Conservation (phyloP, 2,329 filamentous ascomycete species). For the Drechslerella dactyloides region DNA sequence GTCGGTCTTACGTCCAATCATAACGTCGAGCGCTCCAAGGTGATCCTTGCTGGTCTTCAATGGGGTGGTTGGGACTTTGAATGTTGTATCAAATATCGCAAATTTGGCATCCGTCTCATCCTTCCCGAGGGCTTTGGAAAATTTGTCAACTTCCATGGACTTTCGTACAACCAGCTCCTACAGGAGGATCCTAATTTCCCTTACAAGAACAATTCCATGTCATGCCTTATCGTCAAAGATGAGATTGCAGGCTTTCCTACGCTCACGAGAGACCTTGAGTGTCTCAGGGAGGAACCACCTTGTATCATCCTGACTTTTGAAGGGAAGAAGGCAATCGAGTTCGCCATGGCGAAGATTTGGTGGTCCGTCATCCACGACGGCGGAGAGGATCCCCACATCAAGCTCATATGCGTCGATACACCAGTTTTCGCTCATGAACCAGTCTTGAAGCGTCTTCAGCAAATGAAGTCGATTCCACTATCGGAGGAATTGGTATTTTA, state of each 20-base stretch:
- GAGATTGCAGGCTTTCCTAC: slow-evolving; percentile 68
- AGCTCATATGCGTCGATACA: slow-evolving; percentile 69
- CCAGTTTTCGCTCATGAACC: slow-evolving; percentile 74
- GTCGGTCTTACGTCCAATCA: slow-evolving; percentile 54
- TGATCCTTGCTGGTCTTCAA: slow-evolving; percentile 55
- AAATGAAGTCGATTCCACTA: slow-evolving; percentile 65
- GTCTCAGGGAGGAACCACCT: slow-evolving; percentile 61
- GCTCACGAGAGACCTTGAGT: slow-evolving; percentile 63
- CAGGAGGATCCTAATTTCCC: slow-evolving; percentile 61
- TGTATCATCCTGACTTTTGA: slow-evolving; percentile 63
- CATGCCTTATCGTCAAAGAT: slow-evolving; percentile 64
- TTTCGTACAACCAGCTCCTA: slow-evolving; percentile 59
- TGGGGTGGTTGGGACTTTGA: slow-evolving; percentile 58
- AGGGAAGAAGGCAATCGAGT: neutral
- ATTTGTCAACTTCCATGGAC: slow-evolving; percentile 7
- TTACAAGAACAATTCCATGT: slow-evolving; percentile 68
- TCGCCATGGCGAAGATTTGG: slow-evolving; percentile 23
- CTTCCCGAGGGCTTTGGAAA: slow-evolving; percentile 57
- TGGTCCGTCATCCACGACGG: slow-evolving; percentile 56
- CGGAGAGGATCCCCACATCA: slow-evolving; percentile 56
- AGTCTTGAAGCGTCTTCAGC: slow-evolving; percentile 67
- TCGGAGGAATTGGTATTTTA: slow-evolving; percentile 62
- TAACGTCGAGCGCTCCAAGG: slow-evolving; percentile 59
- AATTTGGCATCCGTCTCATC: slow-evolving; percentile 59
- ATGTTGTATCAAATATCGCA: slow-evolving; percentile 56